Evolutionary conservation across 495 filamentous ascomycete species (phyloP).

Genomic region (Aspergillus homomorphus): DNA sequence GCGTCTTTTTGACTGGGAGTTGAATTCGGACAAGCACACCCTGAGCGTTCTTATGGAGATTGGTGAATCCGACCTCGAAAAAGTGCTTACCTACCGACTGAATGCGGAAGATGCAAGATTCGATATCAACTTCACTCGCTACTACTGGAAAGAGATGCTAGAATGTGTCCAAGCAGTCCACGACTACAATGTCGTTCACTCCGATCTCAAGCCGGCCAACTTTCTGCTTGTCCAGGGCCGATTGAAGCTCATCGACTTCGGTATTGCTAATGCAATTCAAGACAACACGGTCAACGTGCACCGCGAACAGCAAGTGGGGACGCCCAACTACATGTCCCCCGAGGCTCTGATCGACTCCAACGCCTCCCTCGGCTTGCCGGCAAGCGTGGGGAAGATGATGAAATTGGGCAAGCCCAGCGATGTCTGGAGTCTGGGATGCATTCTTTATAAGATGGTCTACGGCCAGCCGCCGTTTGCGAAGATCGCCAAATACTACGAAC

Average conservation of each 20-base stretch:
- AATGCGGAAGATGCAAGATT: slow-evolving; percentile 72
- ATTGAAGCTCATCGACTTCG: slow-evolving; percentile 90
- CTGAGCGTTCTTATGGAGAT: slow-evolving; percentile 96
- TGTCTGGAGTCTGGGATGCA: slow-evolving; percentile 94
- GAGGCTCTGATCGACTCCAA: slow-evolving; percentile 90
- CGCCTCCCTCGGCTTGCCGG: slow-evolving; percentile 53
- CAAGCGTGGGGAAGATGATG: slow-evolving; percentile 72
- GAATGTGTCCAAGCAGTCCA: slow-evolving; percentile 91
- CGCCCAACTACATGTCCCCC: slow-evolving; percentile 98
- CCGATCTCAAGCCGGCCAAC: slow-evolving; percentile 93
- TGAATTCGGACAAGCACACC: slow-evolving; percentile 83
- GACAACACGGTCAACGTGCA: slow-evolving; percentile 98
- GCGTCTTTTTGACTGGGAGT: slow-evolving; percentile 84
- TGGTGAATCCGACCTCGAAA: slow-evolving; percentile 91
- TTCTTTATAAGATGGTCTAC: slow-evolving; percentile 96
- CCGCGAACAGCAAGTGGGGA: slow-evolving; percentile 90
- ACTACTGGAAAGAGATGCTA: slow-evolving; percentile 99
- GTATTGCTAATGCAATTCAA: slow-evolving; percentile 95
- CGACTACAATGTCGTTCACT: slow-evolving; percentile 86
- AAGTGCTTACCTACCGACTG: slow-evolving; percentile 70
- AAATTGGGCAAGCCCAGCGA: slow-evolving; percentile 94
- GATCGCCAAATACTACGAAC: slow-evolving; percentile 75
- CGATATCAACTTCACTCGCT: slow-evolving; percentile 86
- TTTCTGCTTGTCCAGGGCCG: slow-evolving; percentile 83
- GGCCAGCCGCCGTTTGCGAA: slow-evolving; percentile 89